These are phyloP conservation scores for Alternaria burnsii DNA, from an alignment of 2,329 filamentous ascomycete genomes.

Conservation along the genomic window DNA sequence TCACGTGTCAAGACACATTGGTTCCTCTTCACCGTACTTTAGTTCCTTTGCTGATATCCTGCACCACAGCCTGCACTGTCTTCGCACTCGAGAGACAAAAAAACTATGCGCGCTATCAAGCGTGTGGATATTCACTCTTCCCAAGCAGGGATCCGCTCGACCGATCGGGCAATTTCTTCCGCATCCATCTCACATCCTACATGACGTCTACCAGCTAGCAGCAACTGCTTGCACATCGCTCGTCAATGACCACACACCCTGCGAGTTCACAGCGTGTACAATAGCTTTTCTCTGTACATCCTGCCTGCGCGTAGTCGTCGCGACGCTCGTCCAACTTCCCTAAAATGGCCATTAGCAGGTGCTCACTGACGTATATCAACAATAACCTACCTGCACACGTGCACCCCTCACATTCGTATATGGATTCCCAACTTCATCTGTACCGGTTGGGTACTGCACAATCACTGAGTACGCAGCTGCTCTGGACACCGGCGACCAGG, in stretches of 20 bases:
- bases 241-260: slow-evolving; percentile 18
- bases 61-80: background rate
- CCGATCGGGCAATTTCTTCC: slow-evolving; percentile 11
- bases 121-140: background rate
- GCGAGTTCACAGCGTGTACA: slow-evolving; percentile 14
- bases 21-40: slow-evolving; percentile 1
- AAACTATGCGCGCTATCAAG: too few species aligned
- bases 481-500: slow-evolving; percentile 10
- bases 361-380: background rate
- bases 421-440: slow-evolving; percentile 12
- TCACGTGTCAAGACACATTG: background rate
- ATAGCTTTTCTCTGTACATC: slow-evolving; percentile 12
- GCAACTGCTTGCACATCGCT: slow-evolving; percentile 6
- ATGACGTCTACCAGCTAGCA: slow-evolving; percentile 6
- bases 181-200: background rate
- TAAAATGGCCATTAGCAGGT: background rate
- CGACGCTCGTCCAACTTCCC: background rate
- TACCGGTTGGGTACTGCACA: slow-evolving; percentile 17
- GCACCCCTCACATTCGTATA: slow-evolving; percentile 16
- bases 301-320: slow-evolving; percentile 5
- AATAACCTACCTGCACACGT: slow-evolving; percentile 9
- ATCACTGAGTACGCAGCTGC: slow-evolving; percentile 18
- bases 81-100: too few species aligned
- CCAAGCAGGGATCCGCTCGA: slow-evolving; percentile 1
- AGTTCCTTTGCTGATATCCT: background rate